Evolutionary conservation across 768 basidiomycete genomes (phyloP), one percentile per base, ranked within the genome.

Genomic region (Trametopsis cervina): DNA sequence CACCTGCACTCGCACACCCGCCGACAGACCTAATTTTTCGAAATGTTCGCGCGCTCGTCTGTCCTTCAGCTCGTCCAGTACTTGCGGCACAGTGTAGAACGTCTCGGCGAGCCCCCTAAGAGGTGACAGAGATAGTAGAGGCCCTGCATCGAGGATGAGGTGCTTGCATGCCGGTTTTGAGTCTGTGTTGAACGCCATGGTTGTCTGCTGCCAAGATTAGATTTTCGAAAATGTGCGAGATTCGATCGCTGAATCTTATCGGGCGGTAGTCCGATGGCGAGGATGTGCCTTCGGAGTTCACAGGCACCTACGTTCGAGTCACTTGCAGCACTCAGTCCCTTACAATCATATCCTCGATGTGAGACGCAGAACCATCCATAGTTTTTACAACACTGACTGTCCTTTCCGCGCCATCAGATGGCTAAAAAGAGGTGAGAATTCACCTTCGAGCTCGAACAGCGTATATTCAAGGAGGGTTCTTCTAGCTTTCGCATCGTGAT

Each of bases 101-200:
- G 78, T 79, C 54, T 85, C 75, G 17, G 96, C 90, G 22, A 98
- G 69, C 10, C 92, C 91, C n/a, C 90, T 76, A 7, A 98, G 76
- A 0, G 94, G 91, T 0, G 87, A 85, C 2, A 95, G 72, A 2
- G 91, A 90, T 3, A 98, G 81, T 0, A 97, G 72, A 2, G 95
- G 94, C 1, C 92, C 93, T 0, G 95, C 86, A 76, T 98, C 95
- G 42, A 98, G 81, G 5, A 98, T 84, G 12, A 98, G 78, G 52
- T 78, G 80, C 63, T 78, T 84, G 67, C 86, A 89, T 48, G 73
- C 75, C 12, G 72, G 71, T 40, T 63, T 60, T 42, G 57, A 27
- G 40, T 54, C 47, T 41, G 44, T 48, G 15, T 51, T 46, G 42
- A 53, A 42, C 27, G 55, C 53, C 56, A 57, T 59, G 49, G 42